phyloP scores from a whole-genome alignment of 2,329 filamentous ascomycete species.

The Aspergillus hiratsukae region DNA sequence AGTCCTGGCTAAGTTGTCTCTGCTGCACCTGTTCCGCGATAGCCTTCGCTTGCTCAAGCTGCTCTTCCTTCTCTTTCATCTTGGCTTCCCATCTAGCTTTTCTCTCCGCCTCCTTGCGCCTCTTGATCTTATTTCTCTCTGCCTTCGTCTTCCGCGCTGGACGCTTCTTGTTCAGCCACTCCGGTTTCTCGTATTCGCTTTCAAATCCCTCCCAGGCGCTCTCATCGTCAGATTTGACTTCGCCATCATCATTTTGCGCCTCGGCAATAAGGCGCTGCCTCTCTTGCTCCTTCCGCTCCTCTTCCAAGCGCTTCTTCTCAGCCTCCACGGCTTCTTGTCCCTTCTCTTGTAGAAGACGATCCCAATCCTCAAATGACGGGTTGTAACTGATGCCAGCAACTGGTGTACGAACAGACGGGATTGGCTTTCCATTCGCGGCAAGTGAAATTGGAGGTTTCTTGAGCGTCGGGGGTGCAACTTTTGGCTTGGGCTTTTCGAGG shows the following conservation, averaged over 20 bases:
- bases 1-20: slow-evolving; percentile 42
- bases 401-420: slow-evolving; percentile 75
- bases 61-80: slow-evolving; percentile 67
- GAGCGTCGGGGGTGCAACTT: slow-evolving; percentile 70
- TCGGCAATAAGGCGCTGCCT: slow-evolving; percentile 67
- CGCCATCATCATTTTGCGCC: slow-evolving; percentile 69
- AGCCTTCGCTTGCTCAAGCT: slow-evolving; percentile 67
- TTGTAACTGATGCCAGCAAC: slow-evolving; percentile 88
- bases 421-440: slow-evolving; percentile 71
- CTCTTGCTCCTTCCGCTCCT: slow-evolving; percentile 62
- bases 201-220: slow-evolving; percentile 88
- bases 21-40: slow-evolving; percentile 53
- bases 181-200: slow-evolving; percentile 68
- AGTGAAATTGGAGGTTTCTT: slow-evolving; percentile 75
- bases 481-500: slow-evolving; percentile 60
- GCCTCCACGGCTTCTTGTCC: slow-evolving; percentile 73
- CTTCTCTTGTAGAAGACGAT: slow-evolving; percentile 67
- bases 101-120: slow-evolving; percentile 81
- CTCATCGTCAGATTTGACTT: slow-evolving; percentile 76
- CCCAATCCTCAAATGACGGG: slow-evolving; percentile 80
- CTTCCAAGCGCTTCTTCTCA: slow-evolving; percentile 68
- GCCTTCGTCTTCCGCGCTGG: slow-evolving; percentile 79
- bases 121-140: slow-evolving; percentile 82
- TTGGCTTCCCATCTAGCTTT: slow-evolving; percentile 69
- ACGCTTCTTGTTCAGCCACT: slow-evolving; percentile 66